Evolutionary conservation across 441 rosid genomes (phyloP), one percentile per base, ranked within the genome.

Genomic region (Erodium moschatum): DNA sequence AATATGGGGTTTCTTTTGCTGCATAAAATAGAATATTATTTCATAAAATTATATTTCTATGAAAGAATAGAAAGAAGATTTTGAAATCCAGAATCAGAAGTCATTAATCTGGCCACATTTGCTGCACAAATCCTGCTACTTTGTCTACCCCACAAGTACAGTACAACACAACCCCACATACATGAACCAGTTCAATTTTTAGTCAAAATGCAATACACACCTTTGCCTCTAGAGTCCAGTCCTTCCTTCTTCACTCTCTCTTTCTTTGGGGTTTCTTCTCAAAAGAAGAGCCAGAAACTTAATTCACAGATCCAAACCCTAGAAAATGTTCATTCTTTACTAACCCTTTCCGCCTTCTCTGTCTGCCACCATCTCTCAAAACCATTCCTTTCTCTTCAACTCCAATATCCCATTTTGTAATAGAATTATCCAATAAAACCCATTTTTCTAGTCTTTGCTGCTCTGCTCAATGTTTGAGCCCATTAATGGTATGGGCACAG

Each of bases 241-340:
- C 46, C 11, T 5, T 11, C 11, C 46, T 44, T 11, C 50, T 44
- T 12, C 12, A 68, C 62, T 9, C 20, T n/a, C 67, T 16, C 68
- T 63, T 54, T 13, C 31, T 24, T 50, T 16, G 29, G 62, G 62
- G 0, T 60, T 33, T 72, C 67, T 63, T 70, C 82, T 83, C 72
- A 80, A 83, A 80, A 82, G 89, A 70, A 75, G 89, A 79, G 87
- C 79, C 61, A 54, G 21, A 54, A 54, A 46, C 60, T 19, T 58
- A 12, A 13, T 60, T 7, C 44, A 42, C 13, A 21, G 65, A 61
- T 61, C 65, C 65, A 61, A 61, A 61, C 24, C 64, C 64, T 16
- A 58, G 31, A 48, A 21, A 63, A 1, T 69, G 66, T 24, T 69
- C 70, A 70, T 72, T 68, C 77, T 58, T 66, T 21, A 44, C 67